Evolutionary conservation across 148 eudicot species (phyloP), one percentile per base, ranked within the genome.

Genomic region (Rhododendron kiyosumense): DNA sequence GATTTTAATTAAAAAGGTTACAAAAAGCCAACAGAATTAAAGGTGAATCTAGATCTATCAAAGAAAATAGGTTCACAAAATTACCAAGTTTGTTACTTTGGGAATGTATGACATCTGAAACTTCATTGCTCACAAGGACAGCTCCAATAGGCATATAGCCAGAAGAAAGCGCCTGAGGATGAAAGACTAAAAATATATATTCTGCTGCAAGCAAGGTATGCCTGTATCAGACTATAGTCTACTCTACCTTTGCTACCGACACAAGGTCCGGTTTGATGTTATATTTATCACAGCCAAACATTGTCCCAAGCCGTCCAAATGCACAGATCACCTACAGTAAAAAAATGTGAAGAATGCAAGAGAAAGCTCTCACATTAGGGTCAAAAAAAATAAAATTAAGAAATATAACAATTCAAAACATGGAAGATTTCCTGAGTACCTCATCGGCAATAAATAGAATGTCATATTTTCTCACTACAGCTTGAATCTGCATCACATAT

Each of bases 81-180:
- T 46, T 91, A 97, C 99, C 99, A 87, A 97, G 99, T 90, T 95
- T 91, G 88, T 90, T 95, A 92, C 99, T 97, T 89, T 97, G 94
- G 54, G 95, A 90, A 88, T 93, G 76, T 89, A 97, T 91, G 83
- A 95, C 98, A 85, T 97, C 96, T 67, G 97, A 86, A 87, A 97
- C 79, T 89, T 94, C 91, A 73, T 98, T 96, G 91, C 98, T 95
- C 51, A 95, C 94, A 83, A 97, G 96, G 85, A 97, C 90, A 46
- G 98, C 99, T 88, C 99, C 99, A 87, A 97, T 97, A 45, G 99
- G 99, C 98, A 97, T 89, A 86, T 97, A 97, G 78, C 90, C 99
- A 81, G 99, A 94, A 82, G 99, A 97, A 61, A 97, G 94, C 43
- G 98, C 99, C 99, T 97, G 92, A 41, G 36, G 10, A 41, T 13